Evolutionary conservation across 1,284 basidiomycete species (phyloP).

Genomic region (Neolentinus lepideus): DNA sequence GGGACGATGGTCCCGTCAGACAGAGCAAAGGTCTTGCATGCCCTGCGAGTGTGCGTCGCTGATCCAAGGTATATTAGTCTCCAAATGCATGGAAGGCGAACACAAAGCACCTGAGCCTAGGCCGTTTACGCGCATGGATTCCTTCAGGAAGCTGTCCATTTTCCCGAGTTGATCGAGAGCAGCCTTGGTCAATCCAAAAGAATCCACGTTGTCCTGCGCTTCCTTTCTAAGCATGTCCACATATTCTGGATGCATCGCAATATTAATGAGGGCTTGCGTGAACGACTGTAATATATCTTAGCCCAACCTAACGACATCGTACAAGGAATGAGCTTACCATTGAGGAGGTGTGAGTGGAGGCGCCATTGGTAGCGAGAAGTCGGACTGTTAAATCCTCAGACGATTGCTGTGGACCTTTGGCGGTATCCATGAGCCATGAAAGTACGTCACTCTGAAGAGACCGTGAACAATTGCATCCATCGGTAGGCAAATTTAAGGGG

Average conservation of each 20-base stretch:
- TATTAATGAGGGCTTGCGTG: conserved; percentile 9
- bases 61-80: not conserved
- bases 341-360: conserved; percentile 11
- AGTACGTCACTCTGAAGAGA: conserved; percentile 1
- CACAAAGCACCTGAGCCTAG: not conserved
- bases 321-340: conserved; percentile 2
- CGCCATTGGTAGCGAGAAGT: conserved; percentile 11
- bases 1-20: conserved; percentile 14
- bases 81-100: not conserved
- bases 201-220: conserved; percentile 2
- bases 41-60: conserved; percentile 12
- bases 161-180: conserved; percentile 6
- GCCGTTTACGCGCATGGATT: conserved; percentile 8
- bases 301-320: not conserved
- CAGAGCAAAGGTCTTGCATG: conserved; percentile 12
- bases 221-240: conserved; percentile 8
- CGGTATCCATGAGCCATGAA: conserved; percentile 11
- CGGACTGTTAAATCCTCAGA: conserved; percentile 9
- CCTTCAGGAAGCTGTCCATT: conserved; percentile 13
- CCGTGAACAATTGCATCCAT: no score
- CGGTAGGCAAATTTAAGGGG: not conserved
- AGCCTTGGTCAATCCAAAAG: conserved; percentile 8
- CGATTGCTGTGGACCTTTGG: conserved; percentile 8
- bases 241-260: conserved; percentile 6
- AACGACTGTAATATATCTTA: conserved; percentile 4